phyloP scores from a whole-genome alignment of 257 asterid genomes.

The Solanum chilense region DNA sequence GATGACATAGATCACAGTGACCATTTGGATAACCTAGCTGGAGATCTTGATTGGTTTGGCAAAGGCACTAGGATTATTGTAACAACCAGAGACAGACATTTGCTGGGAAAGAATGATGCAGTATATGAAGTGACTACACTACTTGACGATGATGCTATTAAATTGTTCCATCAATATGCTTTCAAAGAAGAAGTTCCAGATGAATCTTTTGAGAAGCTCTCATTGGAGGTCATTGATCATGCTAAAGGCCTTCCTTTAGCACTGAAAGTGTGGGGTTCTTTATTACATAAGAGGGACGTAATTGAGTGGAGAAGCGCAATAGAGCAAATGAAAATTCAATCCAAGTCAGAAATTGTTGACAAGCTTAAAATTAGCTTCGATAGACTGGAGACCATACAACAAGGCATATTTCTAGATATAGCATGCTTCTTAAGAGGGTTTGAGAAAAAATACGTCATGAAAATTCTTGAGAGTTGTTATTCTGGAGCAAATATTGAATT shows the following conservation, averaged over 20 bases:
- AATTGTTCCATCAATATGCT: background rate
- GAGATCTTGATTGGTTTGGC: background rate
- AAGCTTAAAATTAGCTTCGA: background rate
- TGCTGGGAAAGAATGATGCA: background rate
- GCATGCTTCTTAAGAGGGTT: background rate
- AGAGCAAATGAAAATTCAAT: background rate
- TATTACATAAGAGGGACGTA: background rate
- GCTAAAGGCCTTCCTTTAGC: background rate
- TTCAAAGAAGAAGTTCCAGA: background rate
- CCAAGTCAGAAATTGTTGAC: background rate
- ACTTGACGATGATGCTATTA: background rate
- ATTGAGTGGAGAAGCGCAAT: background rate
- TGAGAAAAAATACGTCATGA: rapidly evolving
- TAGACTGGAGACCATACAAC: background rate
- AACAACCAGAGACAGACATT: background rate
- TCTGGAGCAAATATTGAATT: too few relatives aligned
- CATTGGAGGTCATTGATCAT: background rate
- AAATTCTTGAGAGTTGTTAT: too few relatives aligned
- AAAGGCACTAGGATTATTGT: background rate
- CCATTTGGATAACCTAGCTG: background rate
- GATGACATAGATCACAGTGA: background rate
- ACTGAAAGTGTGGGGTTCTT: background rate
- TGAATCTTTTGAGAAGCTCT: background rate
- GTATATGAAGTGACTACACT: background rate
- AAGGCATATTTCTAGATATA: background rate